Evolutionary conservation across 2,329 filamentous ascomycete species (phyloP), one percentile per base, ranked within the genome.

Genomic region (Fusarium luffae): DNA sequence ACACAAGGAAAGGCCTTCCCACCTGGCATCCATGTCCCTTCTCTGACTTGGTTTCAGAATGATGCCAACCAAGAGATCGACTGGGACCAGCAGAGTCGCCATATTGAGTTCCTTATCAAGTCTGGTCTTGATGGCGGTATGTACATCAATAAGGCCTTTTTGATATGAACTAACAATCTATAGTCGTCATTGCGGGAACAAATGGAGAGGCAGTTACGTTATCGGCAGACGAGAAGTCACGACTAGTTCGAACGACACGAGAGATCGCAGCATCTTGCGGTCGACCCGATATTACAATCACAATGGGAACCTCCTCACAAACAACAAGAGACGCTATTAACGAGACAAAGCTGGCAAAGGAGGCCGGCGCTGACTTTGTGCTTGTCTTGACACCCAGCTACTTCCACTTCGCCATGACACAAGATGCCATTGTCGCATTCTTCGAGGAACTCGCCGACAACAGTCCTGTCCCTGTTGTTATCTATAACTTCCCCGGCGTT

Each of bases 201-300:
- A 93, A 93, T 72, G 91, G 91, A 71, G 91, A 93, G 79, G 89
- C 91, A 11, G 90, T 92, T 5, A 90, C 92, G 64, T 83, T 93
- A 7, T 87, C 87, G 44, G 84, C 86, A 60, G 83, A 85, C 16
- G 91, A 93, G 77, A 88, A 91, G 74, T 83, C 85, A 51, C 80
- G 85, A 49, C 85, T 93, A 65, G 89, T 90, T 7, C 79, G 79
- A 61, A 84, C 86, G 30, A 90, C 90, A 3, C 89, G 90, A 49
- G 83, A 86, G 67, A 86, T 87, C 37, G 86, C 90, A 41, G 84
- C 87, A 66, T 79, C 83, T 40, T 83, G 83, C 49, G 89, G 87
- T 12, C 88, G 85, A 67, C 78, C 82, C 1, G 80, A 86, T 54
- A 80, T 92, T 65, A 84, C 89, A 21, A 82, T 93, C 69, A 91